Evolutionary conservation across 2,329 filamentous ascomycete species (phyloP).

Genomic region (Botrytis medusae): DNA sequence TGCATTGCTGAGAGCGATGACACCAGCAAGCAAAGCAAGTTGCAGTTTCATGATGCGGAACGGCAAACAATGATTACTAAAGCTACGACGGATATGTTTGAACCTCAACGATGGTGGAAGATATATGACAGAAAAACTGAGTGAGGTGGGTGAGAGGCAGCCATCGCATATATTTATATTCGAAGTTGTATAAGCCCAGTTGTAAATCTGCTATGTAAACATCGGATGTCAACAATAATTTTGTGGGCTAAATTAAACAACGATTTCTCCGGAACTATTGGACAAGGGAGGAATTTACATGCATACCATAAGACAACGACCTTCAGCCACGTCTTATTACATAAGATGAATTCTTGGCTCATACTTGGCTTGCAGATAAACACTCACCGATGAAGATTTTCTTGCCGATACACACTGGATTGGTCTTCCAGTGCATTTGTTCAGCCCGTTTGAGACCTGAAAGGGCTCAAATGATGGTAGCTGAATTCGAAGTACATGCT

Average conservation of each 20-base stretch:
- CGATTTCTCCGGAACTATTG: not conserved
- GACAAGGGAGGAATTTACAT: slow-evolving; percentile 1
- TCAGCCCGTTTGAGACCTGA: not conserved
- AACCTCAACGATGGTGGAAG: not conserved
- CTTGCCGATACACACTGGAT: not conserved
- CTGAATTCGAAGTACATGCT: not conserved
- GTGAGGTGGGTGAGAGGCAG: not conserved
- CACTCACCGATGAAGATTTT: not conserved
- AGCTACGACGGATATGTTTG: not conserved
- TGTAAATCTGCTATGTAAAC: not conserved
- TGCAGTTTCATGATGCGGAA: slow-evolving; percentile 9
- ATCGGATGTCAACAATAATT: not conserved
- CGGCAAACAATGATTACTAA: not conserved
- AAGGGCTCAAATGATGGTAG: not conserved
- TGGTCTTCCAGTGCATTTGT: not conserved
- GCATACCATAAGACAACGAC: not conserved
- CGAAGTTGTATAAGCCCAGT: not conserved
- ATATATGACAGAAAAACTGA: not conserved
- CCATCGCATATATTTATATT: slow-evolving; percentile 1
- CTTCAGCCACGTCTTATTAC: not conserved
- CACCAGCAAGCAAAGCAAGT: not conserved
- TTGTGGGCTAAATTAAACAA: not conserved
- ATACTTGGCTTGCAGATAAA: slow-evolving; percentile 6
- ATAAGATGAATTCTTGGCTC: slow-evolving; percentile 5
- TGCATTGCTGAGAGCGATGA: slow-evolving; percentile 13